These are phyloP conservation scores for Trichosphaerium sp. DNA, from an alignment of 78 protist genomes.

Conservation along the genomic window DNA sequence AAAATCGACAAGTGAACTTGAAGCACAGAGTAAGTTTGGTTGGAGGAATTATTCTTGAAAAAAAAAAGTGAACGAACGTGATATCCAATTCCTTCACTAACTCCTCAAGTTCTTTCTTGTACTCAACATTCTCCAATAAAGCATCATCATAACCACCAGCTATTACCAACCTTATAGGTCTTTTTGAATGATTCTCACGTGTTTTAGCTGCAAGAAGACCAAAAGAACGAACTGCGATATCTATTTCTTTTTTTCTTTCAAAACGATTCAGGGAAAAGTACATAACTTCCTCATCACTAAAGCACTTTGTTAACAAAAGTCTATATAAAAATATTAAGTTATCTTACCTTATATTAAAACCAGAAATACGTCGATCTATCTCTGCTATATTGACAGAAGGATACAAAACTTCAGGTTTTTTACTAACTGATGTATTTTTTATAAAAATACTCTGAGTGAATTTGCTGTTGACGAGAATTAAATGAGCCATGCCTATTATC, in stretches of 20 bases:
- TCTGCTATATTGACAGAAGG: too few relatives aligned
- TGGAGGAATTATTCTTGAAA: neutral
- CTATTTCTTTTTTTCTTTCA: constrained; percentile 87
- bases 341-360: too few relatives aligned
- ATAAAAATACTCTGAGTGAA: constrained; percentile 50
- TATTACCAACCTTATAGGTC: constrained; percentile 29
- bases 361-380: too few relatives aligned
- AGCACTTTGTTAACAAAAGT: too few relatives aligned
- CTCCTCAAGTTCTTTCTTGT: constrained; percentile 41
- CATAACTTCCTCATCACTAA: too few relatives aligned
- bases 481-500: constrained; percentile 28
- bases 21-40: neutral
- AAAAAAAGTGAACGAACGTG: constrained; percentile 41
- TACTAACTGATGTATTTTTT: too few relatives aligned
- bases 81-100: constrained; percentile 9
- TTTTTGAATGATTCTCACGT: neutral
- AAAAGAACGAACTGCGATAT: constrained; percentile 81
- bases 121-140: constrained; percentile 70
- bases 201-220: constrained; percentile 29
- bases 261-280: constrained; percentile 88
- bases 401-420: too few relatives aligned
- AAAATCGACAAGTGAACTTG: neutral
- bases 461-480: constrained; percentile 62
- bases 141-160: constrained; percentile 89
- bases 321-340: too few relatives aligned